A percentile compares a stretch with the other conserved stretches of the same genome.
Conservation (phyloP, 2,329 filamentous ascomycete species). For the Apiospora phragmitis region DNA sequence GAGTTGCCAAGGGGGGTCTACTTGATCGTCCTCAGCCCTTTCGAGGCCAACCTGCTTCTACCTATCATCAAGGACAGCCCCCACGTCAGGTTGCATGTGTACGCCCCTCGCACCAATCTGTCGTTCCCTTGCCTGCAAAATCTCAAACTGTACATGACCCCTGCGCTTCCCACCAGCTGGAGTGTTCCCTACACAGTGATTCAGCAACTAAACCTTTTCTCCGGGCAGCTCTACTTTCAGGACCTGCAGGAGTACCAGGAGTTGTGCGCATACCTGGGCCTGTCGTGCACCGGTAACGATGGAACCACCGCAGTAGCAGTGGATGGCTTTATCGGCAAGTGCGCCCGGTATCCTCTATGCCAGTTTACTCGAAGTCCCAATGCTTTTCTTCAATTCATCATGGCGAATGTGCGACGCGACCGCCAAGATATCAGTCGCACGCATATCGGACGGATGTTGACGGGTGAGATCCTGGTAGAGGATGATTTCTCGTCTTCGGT, state of each 20-base stretch:
- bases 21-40: conserved; percentile 26
- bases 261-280: conserved; percentile 52
- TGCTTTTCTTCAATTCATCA: conserved; percentile 14
- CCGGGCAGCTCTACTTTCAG: conserved; percentile 65
- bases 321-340: conserved; percentile 34
- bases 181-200: conserved; percentile 17
- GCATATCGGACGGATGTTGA: conserved; percentile 16
- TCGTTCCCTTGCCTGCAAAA: conserved; percentile 17
- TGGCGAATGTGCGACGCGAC: conserved; percentile 15
- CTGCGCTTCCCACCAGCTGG: conserved; percentile 11
- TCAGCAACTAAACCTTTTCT: conserved; percentile 63
- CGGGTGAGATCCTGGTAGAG: conserved; percentile 12
- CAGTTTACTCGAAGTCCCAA: conserved; percentile 27
- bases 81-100: conserved; percentile 21
- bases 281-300: conserved; percentile 34
- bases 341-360: neutral
- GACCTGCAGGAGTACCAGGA: conserved; percentile 54
- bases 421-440: conserved; percentile 15
- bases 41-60: conserved; percentile 24
- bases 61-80: conserved; percentile 13
- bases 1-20: neutral
- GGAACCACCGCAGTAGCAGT: conserved; percentile 20
- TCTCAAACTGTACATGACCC: conserved; percentile 23
- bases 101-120: conserved; percentile 20
- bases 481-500: conserved; percentile 12